Base-by-base conservation (phyloP, 2,329 filamentous ascomycete genomes). In the Exophiala dermatitidis region DNA sequence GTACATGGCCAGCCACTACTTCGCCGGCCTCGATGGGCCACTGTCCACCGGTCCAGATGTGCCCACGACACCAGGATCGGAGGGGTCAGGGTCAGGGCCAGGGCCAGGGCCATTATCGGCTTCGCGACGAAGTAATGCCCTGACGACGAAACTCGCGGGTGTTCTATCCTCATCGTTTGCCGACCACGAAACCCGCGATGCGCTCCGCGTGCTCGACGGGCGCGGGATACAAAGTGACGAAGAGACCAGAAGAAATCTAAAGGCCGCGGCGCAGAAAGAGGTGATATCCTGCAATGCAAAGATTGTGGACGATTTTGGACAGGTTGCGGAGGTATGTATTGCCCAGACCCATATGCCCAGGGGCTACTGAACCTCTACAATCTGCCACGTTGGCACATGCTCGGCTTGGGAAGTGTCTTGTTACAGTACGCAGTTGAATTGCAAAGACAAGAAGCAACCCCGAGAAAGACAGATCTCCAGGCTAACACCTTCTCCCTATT, bases 161-260 rank as follows among this genome's bases (percentile, higher is more conserved):
- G 86, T 97, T 38, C 80, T 97, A 46, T 95, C 93, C 3, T 85
- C 89, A 2, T 95, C 91, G 0, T 96, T 95, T 71, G 86, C 90
- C 4, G 93, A 97, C 70, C 78, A 88, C 3, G 91, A 96, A 62
- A 95, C 97, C 62, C 82, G 89, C 60, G 88, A 95, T 74, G 85
- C 90, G 9, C 73, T 98, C 31, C 76, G 80, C 48, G 81, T 93
- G 1, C 74, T 97, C 19, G 91, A 96, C 69, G 74, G 81, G 46
- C 80, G 87, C 34, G 77, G 78, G 0, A 69, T 90, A 9, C 74
- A 78, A 51, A 96, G 95, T 66, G 88, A 82, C 8, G 78, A 87
- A 6, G 86, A 90, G 60, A 85, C 84, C 2, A 80, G 93, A 48
- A 82, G 91, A 4, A 84, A 88, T 54, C 72, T 97, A 10, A 83